Conservation (phyloP, 805 yeast species). For the Ogataea glucozyma region DNA sequence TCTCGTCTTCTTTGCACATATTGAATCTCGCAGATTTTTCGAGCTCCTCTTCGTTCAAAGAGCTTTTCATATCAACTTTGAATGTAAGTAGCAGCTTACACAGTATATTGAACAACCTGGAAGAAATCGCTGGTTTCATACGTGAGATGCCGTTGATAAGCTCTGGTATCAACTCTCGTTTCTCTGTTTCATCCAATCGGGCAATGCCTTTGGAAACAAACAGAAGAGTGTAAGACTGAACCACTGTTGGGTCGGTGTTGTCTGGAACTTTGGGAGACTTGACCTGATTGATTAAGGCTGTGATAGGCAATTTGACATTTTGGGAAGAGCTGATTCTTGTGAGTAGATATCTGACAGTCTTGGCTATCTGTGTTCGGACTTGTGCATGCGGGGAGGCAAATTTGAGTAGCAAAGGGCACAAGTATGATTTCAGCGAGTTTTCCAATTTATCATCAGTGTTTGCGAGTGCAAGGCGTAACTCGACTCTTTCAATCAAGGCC, state of each 20-base stretch:
- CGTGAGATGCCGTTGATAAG: conserved; percentile 48
- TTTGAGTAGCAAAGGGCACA: conserved; percentile 78
- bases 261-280: conserved; percentile 49
- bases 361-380: conserved; percentile 64
- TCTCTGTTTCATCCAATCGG: conserved; percentile 43
- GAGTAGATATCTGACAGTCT: conserved; percentile 64
- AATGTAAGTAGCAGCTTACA: conserved; percentile 53
- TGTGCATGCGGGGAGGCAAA: conserved; percentile 66
- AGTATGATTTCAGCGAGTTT: conserved; percentile 55
- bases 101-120: conserved; percentile 63
- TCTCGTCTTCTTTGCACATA: conserved; percentile 39
- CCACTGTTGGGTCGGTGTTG: conserved; percentile 48
- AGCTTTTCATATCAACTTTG: conserved; percentile 49
- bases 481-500: conserved; percentile 71
- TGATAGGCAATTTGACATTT: conserved; percentile 61
- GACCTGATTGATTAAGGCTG: conserved; percentile 63
- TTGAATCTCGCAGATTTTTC: conserved; percentile 40
- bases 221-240: conserved; percentile 61
- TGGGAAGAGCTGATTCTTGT: conserved; percentile 63
- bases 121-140: conserved; percentile 34
- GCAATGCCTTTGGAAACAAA: conserved; percentile 70
- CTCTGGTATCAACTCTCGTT: conserved; percentile 45
- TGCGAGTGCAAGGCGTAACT: conserved; percentile 77
- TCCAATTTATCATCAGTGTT: conserved; percentile 65
- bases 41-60: conserved; percentile 42